Conservation (phyloP, 208 protist genomes). For the Crithidia brevicula region DNA sequence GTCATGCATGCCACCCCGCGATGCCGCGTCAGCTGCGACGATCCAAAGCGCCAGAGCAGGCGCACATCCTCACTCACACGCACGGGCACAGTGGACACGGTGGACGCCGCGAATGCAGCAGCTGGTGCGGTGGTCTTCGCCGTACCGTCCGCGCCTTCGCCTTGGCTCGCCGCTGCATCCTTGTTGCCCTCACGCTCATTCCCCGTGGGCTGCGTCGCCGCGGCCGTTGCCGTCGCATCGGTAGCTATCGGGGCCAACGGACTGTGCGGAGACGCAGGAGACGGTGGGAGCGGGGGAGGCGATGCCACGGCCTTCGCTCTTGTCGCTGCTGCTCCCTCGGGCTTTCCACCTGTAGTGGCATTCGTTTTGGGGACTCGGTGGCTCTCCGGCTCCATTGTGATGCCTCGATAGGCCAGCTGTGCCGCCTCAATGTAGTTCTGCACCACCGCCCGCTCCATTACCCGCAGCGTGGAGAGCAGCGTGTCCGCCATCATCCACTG, state of each 20-base stretch:
- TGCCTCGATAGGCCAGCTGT: constrained; percentile 89
- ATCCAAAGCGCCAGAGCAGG: constrained; percentile 88
- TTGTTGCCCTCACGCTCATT: background rate
- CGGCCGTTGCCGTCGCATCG: too few relatives aligned
- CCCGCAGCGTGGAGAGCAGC: constrained; percentile 76
- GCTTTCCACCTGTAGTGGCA: background rate
- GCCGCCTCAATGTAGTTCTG: constrained; percentile 88
- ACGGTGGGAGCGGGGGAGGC: constrained; percentile 3
- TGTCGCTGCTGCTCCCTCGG: background rate
- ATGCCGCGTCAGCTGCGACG: constrained; percentile 61
- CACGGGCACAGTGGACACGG: constrained; percentile 11
- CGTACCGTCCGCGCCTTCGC: too few relatives aligned
- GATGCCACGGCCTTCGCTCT: background rate
- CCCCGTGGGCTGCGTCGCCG: background rate
- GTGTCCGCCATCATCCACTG: constrained; percentile 86
- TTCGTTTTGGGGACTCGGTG: background rate
- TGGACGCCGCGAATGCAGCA: background rate
- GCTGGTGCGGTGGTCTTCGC: background rate
- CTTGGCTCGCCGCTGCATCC: background rate
- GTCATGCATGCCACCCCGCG: constrained; percentile 89
- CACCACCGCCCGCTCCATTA: constrained; percentile 93
- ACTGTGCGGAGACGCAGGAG: background rate
- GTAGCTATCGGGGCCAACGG: constrained; percentile 11
- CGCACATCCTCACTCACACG: constrained; percentile 59
- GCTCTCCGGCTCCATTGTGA: constrained; percentile 53